These are phyloP conservation scores for Cucumis cinereus DNA, from an alignment of 306 rosid species.

Conservation along the genomic window DNA sequence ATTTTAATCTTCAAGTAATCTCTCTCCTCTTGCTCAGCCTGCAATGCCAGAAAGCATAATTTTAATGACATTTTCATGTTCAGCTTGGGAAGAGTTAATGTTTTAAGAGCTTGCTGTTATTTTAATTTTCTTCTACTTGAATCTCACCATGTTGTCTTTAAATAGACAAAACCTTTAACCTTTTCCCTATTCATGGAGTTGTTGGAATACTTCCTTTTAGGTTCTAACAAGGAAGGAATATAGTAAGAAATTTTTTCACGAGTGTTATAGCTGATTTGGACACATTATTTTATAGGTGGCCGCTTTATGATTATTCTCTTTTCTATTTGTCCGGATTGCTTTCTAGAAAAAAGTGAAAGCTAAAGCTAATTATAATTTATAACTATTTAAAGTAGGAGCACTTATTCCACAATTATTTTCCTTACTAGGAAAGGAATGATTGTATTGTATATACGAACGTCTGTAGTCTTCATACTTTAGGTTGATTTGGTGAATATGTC, in stretches of 20 bases:
- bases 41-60: constrained; percentile 9
- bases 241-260: no score
- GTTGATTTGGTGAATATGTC: no score
- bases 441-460: no score
- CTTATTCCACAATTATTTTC: not conserved
- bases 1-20: constrained; percentile 49
- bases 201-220: no score
- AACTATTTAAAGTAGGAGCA: not conserved
- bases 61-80: not conserved
- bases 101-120: no score
- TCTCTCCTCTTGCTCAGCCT: constrained; percentile 84
- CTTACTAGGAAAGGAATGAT: no score
- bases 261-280: not conserved
- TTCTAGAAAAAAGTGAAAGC: not conserved
- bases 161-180: no score
- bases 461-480: no score
- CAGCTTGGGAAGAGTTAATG: not conserved
- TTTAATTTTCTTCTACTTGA: not conserved
- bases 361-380: not conserved
- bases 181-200: no score
- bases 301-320: not conserved
- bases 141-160: not conserved
- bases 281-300: not conserved
- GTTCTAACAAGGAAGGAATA: no score
- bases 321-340: not conserved